Evolutionary conservation across 2,329 filamentous ascomycete species (phyloP).

Genomic region (Penicillium capsulatum): DNA sequence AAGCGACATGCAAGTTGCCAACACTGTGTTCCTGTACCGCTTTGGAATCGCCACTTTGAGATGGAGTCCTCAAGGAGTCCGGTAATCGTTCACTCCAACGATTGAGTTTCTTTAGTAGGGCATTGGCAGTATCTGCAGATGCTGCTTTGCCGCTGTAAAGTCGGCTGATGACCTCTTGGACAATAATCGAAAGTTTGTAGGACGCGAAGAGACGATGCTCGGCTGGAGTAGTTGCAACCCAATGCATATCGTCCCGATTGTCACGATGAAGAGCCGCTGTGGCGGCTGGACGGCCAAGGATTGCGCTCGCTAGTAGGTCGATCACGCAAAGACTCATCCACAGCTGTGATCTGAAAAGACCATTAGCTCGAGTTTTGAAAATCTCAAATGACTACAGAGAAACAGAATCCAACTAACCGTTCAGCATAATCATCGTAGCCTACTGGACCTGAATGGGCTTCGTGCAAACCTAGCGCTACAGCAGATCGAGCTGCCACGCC

Average conservation of each 20-base stretch:
- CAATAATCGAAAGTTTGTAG: constrained; percentile 43
- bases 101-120: constrained; percentile 42
- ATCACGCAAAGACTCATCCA: constrained; percentile 49
- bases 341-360: constrained; percentile 38
- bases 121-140: constrained; percentile 36
- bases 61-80: constrained; percentile 23
- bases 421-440: constrained; percentile 16
- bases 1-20: constrained; percentile 53
- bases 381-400: too few species aligned
- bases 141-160: constrained; percentile 41
- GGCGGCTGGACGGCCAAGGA: constrained; percentile 45
- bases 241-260: constrained; percentile 16
- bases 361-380: too few species aligned
- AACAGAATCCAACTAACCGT: too few species aligned
- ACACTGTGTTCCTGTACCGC: constrained; percentile 38
- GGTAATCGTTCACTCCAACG: constrained; percentile 48
- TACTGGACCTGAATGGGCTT: constrained; percentile 16
- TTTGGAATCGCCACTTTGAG: constrained; percentile 15
- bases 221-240: constrained; percentile 7
- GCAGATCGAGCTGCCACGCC: constrained; percentile 57
- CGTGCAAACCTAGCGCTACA: constrained; percentile 54
- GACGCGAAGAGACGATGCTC: constrained; percentile 39
- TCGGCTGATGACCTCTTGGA: constrained; percentile 44
- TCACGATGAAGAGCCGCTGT: constrained; percentile 28
- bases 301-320: constrained; percentile 48